phyloP scores from a whole-genome alignment of 2,329 filamentous ascomycete genomes.

The Zasmidium cellare region DNA sequence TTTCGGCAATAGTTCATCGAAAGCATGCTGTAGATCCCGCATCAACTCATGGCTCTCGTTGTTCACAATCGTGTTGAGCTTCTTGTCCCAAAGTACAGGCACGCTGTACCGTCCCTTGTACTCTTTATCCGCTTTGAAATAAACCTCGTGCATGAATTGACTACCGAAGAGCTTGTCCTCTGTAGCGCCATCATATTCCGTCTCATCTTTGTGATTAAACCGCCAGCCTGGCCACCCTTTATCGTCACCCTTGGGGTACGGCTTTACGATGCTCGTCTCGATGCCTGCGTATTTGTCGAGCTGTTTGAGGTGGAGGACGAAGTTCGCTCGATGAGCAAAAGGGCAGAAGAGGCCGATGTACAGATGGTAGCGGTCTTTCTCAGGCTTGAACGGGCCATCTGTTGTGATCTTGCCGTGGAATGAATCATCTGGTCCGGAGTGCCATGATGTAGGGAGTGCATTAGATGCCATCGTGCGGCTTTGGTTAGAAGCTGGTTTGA shows the following conservation, averaged over 20 bases:
- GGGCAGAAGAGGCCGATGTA: conserved; percentile 65
- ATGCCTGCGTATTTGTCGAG: conserved; percentile 52
- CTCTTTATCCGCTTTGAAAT: conserved; percentile 60
- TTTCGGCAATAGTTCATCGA: conserved; percentile 50
- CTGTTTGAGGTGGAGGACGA: conserved; percentile 60
- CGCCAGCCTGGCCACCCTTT: conserved; percentile 65
- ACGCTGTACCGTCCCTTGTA: conserved; percentile 64
- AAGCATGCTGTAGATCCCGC: conserved; percentile 58
- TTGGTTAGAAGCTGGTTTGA: neutral
- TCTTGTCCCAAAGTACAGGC: conserved; percentile 63
- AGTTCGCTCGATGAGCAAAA: conserved; percentile 62
- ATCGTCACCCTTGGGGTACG: conserved; percentile 66
- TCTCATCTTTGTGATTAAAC: conserved; percentile 52
- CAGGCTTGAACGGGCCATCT: conserved; percentile 50
- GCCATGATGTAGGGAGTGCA: conserved; percentile 28
- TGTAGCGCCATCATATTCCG: conserved; percentile 53
- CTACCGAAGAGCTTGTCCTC: conserved; percentile 60
- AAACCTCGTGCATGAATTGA: conserved; percentile 61
- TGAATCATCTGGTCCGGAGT: conserved; percentile 40
- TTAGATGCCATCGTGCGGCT: conserved; percentile 6
- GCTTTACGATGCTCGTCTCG: conserved; percentile 59
- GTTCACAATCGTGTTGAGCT: conserved; percentile 57
- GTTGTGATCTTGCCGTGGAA: conserved; percentile 55
- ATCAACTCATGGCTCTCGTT: conserved; percentile 63
- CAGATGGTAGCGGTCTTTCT: conserved; percentile 55